Percentiles rank a stretch among this genome's conserved stretches.
phyloP scores from a whole-genome alignment of 106 monocot genomes.

The Ottelia alismoides region DNA sequence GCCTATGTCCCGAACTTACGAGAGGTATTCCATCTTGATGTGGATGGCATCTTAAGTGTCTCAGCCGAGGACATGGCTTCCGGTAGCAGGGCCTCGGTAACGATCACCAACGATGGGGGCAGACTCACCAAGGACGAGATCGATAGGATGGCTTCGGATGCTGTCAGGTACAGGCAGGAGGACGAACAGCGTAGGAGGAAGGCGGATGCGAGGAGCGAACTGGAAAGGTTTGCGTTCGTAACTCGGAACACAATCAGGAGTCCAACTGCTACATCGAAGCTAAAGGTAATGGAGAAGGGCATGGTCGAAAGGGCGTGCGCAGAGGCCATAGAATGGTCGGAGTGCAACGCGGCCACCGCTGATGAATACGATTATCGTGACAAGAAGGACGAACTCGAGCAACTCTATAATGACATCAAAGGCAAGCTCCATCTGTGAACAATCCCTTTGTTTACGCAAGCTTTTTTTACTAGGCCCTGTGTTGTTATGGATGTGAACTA shows the following conservation, averaged over 20 bases:
- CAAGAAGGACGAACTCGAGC: too few relatives aligned
- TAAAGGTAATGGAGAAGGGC: slow-evolving; percentile 2
- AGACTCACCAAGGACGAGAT: too few relatives aligned
- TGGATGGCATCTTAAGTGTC: too few relatives aligned
- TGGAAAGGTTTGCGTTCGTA: slow-evolving; percentile 57
- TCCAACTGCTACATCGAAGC: slow-evolving; percentile 3
- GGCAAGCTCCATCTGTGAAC: too few relatives aligned
- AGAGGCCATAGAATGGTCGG: slow-evolving; percentile 34
- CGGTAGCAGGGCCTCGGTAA: slow-evolving; percentile 20
- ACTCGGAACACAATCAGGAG: slow-evolving; percentile 34
- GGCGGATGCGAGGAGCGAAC: too few relatives aligned
- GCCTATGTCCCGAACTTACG: slow-evolving; percentile 37
- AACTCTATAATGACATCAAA: too few relatives aligned
- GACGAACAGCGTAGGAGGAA: too few relatives aligned
- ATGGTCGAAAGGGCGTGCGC: too few relatives aligned
- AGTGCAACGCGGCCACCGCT: slow-evolving; percentile 35
- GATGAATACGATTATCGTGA: too few relatives aligned
- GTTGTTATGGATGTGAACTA: too few relatives aligned
- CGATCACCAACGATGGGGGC: slow-evolving; percentile 8
- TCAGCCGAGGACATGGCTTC: slow-evolving; percentile 47
- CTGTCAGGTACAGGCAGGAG: slow-evolving; percentile 25
- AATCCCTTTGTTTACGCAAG: too few relatives aligned
- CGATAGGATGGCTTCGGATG: slow-evolving; percentile 3
- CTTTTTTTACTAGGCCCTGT: too few relatives aligned
- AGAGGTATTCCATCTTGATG: slow-evolving; percentile 55